These are phyloP conservation scores for Dalechampia spathulata DNA, from an alignment of 441 rosid genomes.

Conservation along the genomic window DNA sequence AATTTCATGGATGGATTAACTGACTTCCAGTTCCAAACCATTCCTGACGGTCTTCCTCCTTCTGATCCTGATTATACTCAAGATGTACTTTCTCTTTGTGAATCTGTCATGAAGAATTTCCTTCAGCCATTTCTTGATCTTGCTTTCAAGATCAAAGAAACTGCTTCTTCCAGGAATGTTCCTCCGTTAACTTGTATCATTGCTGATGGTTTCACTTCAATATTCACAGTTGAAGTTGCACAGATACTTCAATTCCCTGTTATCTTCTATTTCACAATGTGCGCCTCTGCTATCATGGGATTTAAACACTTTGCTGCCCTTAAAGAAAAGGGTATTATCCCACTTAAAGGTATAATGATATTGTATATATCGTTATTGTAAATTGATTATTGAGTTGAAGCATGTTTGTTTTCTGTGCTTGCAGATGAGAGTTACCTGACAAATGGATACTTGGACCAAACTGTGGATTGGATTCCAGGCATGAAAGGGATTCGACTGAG, in stretches of 20 bases:
- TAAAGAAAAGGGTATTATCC: background rate
- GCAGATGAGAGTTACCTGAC: conserved; percentile 5
- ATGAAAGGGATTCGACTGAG: conserved; percentile 3
- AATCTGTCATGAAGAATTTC: background rate
- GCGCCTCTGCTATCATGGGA: conserved; percentile 5
- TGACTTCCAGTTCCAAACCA: background rate
- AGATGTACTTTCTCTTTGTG: background rate
- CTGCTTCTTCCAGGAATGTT: background rate
- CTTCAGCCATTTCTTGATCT: background rate
- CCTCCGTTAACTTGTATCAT: background rate
- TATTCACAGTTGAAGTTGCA: background rate
- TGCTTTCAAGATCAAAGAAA: background rate
- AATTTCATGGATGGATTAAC: background rate
- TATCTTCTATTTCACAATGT: background rate
- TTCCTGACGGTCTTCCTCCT: conserved; percentile 1
- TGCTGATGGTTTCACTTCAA: background rate
- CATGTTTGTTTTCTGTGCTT: background rate
- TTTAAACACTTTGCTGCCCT: background rate
- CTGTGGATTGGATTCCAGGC: conserved; percentile 5
- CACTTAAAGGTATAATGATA: conserved; percentile 9
- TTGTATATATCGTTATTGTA: too few relatives aligned
- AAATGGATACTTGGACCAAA: background rate
- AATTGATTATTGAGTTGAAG: background rate
- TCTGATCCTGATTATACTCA: background rate
- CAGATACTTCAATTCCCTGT: background rate